Evolutionary conservation across 306 rosid genomes (phyloP), one percentile per base, ranked within the genome.

Genomic region (Cicer chorassanicum): DNA sequence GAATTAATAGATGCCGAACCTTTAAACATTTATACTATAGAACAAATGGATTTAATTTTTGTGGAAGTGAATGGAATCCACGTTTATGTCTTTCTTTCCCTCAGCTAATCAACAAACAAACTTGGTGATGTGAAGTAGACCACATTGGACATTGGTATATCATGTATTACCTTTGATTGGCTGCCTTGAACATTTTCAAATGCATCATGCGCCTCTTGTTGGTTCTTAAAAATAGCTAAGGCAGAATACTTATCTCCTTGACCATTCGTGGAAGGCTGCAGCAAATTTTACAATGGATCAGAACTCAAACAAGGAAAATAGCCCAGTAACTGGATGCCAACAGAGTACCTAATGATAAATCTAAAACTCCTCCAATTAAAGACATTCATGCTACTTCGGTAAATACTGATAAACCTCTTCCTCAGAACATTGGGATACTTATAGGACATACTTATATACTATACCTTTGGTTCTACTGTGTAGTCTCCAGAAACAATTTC

Each of bases 401-500:
- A 71, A 65, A 50, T 68, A 72, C 10, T 24, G n/a, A 65, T 14
- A 53, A 80, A 19, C 29, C 41, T 44, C 68, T 68, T 49, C 16
- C 40, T 29, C 18, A 53, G 63, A 56, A 75, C 10, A 11, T 19
- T 13, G 51, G 38, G 68, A 74, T 62, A 42, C 8, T 45, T 53
- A 62, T 14, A 19, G 61, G 72, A 54, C 65, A 68, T 51, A 74
- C 70, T 72, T 74, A 49, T 64, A 72, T 42, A 78, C 56, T 70
- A 78, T 81, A 93, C 98, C 97, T 86, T 83, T 67, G 69, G 62
- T 81, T 89, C 88, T 45, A 91, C 60, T 16, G 70, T 82, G 82
- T 80, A 89, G 70, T 84, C 78, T 7, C 97, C 94, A 11, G 87
- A 86, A 59, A 91, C 64, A 78, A 78, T 79, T 65, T 74, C 38